Evolutionary conservation across 2,329 filamentous ascomycete species (phyloP).

Genomic region (Beauveria pseudobassiana): DNA sequence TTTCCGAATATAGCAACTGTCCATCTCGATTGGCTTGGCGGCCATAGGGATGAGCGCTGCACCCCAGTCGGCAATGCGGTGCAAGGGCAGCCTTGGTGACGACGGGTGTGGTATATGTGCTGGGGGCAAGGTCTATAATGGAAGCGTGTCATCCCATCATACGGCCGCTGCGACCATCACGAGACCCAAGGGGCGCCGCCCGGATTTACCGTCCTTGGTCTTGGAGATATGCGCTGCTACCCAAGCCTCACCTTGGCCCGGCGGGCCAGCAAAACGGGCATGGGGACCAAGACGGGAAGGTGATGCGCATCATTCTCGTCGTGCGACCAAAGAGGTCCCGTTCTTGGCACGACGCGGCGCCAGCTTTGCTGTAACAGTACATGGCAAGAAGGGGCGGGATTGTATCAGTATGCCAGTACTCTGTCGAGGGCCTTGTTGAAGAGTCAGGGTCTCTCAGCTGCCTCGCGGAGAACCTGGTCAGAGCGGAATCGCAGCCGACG

Average conservation of each 20-base stretch:
- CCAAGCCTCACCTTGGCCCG: neutral
- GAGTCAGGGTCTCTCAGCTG: neutral
- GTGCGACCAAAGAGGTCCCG: neutral
- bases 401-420: neutral
- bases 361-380: neutral
- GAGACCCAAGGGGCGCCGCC: neutral
- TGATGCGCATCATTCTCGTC: neutral
- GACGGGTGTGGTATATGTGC: neutral
- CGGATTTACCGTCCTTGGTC: neutral
- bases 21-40: constrained; percentile 7
- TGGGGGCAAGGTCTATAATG: neutral
- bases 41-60: neutral
- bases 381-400: no score
- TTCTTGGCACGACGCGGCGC: neutral
- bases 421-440: neutral
- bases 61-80: constrained; percentile 2
- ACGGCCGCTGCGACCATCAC: neutral
- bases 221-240: neutral
- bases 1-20: constrained; percentile 1
- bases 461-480: neutral
- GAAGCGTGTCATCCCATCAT: neutral
- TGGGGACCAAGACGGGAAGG: neutral
- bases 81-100: neutral
- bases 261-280: neutral
- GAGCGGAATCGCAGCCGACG: neutral